A percentile compares a stretch with the other conserved stretches of the same genome.
These are phyloP conservation scores for Knufia fluminis DNA, from an alignment of 2,329 filamentous ascomycete species.

Conservation along the genomic window DNA sequence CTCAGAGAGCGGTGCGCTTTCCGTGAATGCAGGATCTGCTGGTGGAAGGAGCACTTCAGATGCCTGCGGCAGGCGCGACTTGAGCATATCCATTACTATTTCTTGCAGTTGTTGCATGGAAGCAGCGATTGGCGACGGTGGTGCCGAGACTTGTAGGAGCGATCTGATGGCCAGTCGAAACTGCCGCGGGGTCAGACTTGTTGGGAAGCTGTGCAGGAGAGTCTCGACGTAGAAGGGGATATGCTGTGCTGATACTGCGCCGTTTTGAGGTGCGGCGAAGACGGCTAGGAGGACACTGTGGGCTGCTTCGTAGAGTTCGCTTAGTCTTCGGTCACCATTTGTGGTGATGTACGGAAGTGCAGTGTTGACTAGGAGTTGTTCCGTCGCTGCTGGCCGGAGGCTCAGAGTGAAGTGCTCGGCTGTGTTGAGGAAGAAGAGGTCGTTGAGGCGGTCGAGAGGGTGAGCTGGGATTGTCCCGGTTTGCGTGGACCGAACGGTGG, in stretches of 20 bases:
- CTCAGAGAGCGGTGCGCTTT: constrained; percentile 51
- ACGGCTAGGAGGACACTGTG: constrained; percentile 74
- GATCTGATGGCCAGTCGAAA: constrained; percentile 85
- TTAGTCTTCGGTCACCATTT: constrained; percentile 47
- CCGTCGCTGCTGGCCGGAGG: constrained; percentile 57
- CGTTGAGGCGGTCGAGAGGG: constrained; percentile 62
- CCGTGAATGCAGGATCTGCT: constrained; percentile 27
- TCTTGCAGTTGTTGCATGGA: constrained; percentile 70
- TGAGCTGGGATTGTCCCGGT: constrained; percentile 51
- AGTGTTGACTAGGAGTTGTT: constrained; percentile 63
- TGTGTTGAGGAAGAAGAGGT: constrained; percentile 80
- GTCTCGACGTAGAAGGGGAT: constrained; percentile 77
- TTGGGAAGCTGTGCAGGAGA: constrained; percentile 69
- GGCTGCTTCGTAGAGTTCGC: constrained; percentile 76
- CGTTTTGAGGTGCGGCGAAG: constrained; percentile 70
- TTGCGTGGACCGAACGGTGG: constrained; percentile 49
- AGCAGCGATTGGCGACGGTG: constrained; percentile 65
- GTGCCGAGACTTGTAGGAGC: constrained; percentile 69
- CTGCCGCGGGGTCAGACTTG: constrained; percentile 69
- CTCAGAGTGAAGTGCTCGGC: constrained; percentile 72
- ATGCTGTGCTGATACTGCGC: constrained; percentile 58
- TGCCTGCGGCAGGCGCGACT: constrained; percentile 52
- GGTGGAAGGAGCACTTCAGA: constrained; percentile 41
- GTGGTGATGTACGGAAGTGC: constrained; percentile 63
- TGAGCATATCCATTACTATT: constrained; percentile 67